These are phyloP conservation scores for Aspergillus ustus DNA, from an alignment of 2,329 filamentous ascomycete species.

Conservation along the genomic window DNA sequence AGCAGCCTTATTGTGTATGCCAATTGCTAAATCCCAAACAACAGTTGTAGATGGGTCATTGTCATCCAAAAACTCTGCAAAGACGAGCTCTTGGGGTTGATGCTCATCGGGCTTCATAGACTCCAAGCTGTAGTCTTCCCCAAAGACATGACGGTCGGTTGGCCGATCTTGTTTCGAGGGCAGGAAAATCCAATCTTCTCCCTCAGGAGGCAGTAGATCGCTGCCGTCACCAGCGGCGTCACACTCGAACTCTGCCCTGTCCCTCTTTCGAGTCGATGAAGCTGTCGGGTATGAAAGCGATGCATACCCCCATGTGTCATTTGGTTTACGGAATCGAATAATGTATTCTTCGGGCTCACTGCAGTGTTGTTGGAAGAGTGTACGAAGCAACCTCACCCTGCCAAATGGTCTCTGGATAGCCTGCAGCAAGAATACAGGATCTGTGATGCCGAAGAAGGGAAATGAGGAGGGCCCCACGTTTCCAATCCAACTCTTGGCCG, in stretches of 20 bases:
- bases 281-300: neutral
- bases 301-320: neutral
- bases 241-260: neutral
- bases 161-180: neutral
- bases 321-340: neutral
- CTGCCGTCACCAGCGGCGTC: neutral
- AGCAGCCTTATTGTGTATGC: constrained; percentile 2
- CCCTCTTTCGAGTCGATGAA: neutral
- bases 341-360: neutral
- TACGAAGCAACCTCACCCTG: neutral
- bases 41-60: neutral
- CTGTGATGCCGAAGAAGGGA: neutral
- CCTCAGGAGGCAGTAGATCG: neutral
- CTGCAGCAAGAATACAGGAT: neutral
- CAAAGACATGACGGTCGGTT: neutral
- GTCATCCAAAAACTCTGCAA: neutral
- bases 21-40: constrained; percentile 4
- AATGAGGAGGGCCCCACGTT: neutral
- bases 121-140: neutral
- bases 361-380: neutral
- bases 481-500: constrained; percentile 3
- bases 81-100: neutral
- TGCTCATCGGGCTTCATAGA: neutral
- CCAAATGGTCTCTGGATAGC: neutral
- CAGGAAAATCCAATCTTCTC: neutral